A percentile compares a stretch with the other conserved stretches of the same genome.
These are phyloP conservation scores for Tricholoma bakamatsutake DNA, from an alignment of 768 basidiomycete genomes.

Conservation along the genomic window DNA sequence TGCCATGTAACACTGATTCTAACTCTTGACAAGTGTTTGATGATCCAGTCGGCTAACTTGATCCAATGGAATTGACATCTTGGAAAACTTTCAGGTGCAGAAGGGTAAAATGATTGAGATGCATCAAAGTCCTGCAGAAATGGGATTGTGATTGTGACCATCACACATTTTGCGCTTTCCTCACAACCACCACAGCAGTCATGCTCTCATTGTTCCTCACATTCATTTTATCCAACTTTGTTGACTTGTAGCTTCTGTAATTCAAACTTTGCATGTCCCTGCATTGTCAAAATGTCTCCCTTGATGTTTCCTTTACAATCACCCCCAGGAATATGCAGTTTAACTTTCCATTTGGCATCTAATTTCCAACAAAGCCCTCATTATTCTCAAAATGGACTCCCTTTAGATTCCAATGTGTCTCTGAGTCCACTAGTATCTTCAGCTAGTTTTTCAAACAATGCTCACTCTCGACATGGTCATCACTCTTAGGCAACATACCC, in stretches of 20 bases:
- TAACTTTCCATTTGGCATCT: not conserved
- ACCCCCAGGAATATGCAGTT: not conserved
- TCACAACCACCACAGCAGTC: not conserved
- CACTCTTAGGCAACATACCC: not conserved
- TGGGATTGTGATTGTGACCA: not conserved
- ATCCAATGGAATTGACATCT: not conserved
- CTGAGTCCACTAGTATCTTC: not conserved
- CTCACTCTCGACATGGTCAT: not conserved
- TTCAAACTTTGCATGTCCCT: not conserved
- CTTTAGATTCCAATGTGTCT: not conserved
- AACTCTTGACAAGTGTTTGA: not conserved
- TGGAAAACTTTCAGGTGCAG: not conserved
- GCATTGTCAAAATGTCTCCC: not conserved
- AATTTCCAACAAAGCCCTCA: not conserved
- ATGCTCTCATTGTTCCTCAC: not conserved
- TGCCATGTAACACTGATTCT: not conserved
- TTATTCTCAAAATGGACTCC: not conserved
- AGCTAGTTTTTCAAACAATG: not conserved
- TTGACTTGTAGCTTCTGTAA: not conserved
- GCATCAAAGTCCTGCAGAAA: not conserved
- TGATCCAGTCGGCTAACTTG: not conserved
- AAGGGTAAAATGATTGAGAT: not conserved
- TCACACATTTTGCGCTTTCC: not conserved
- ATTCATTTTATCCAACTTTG: not conserved
- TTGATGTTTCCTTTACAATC: not conserved